Conservation (phyloP, 805 yeast species). For the Barnettozyma californica region DNA sequence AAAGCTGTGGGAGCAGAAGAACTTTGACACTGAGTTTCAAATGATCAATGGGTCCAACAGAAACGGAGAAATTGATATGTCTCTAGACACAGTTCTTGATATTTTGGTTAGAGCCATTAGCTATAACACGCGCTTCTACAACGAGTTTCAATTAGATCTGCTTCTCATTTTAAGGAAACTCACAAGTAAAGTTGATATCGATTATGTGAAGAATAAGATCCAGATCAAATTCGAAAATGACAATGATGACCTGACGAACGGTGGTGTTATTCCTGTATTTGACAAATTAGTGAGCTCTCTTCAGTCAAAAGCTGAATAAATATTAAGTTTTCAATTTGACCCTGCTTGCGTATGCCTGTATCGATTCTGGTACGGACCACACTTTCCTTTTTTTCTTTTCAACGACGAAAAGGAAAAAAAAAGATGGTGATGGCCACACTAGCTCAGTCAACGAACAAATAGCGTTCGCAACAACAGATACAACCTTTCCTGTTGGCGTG, state of each 20-base stretch:
- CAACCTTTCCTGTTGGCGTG: background rate
- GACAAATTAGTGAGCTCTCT: conserved; percentile 15
- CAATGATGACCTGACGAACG: conserved; percentile 19
- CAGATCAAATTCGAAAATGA: conserved; percentile 25
- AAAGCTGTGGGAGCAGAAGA: conserved; percentile 29
- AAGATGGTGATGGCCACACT: background rate
- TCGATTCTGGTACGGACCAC: background rate
- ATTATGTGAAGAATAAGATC: conserved; percentile 26
- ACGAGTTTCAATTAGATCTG: conserved; percentile 42
- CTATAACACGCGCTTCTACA: conserved; percentile 65
- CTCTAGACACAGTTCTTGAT: conserved; percentile 35
- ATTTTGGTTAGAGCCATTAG: conserved; percentile 46
- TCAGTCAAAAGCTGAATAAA: background rate
- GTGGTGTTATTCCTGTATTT: conserved; percentile 26
- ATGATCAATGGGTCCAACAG: conserved; percentile 15
- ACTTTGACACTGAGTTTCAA: conserved; percentile 13
- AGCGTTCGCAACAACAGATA: background rate
- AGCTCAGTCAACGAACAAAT: background rate
- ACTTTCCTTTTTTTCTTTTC: background rate
- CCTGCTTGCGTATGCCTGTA: background rate
- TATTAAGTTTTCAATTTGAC: background rate
- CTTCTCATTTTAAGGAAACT: conserved; percentile 40
- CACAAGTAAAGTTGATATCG: conserved; percentile 31
- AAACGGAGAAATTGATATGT: conserved; percentile 17
- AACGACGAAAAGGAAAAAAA: background rate